These are phyloP conservation scores for Arachis hypogaea DNA, from an alignment of 306 rosid genomes.

Conservation along the genomic window DNA sequence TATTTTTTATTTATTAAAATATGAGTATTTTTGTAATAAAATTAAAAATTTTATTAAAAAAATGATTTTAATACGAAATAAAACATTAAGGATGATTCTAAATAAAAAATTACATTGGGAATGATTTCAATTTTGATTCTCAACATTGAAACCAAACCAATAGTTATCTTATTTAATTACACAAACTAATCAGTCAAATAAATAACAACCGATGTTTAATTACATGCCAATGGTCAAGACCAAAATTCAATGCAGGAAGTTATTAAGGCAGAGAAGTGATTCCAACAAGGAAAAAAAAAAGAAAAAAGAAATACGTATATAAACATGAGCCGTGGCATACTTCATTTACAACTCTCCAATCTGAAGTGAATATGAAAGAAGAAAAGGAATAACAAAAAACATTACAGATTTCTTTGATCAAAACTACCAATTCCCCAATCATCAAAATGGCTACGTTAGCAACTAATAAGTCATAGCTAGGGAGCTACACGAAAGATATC, in stretches of 20 bases:
- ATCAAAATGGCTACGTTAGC: conserved; percentile 19
- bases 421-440: neutral
- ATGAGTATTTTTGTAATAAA: too few species aligned
- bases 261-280: neutral
- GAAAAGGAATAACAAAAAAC: conserved; percentile 4
- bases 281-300: neutral
- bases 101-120: too few species aligned
- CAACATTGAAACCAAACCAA: too few species aligned
- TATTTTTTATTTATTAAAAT: too few species aligned
- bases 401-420: conserved; percentile 12
- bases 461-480: conserved; percentile 11
- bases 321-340: conserved; percentile 22
- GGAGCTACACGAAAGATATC: neutral
- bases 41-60: too few species aligned
- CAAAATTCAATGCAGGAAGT: conserved; percentile 1
- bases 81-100: too few species aligned
- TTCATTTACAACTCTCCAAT: conserved; percentile 37
- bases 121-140: too few species aligned
- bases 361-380: conserved; percentile 30
- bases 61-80: too few species aligned
- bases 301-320: neutral
- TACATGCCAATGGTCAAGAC: neutral
- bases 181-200: too few species aligned
- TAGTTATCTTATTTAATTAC: too few species aligned
- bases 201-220: too few species aligned